Base-by-base conservation (phyloP, 148 eudicot genomes). In the Rhododendron mucronatum region DNA sequence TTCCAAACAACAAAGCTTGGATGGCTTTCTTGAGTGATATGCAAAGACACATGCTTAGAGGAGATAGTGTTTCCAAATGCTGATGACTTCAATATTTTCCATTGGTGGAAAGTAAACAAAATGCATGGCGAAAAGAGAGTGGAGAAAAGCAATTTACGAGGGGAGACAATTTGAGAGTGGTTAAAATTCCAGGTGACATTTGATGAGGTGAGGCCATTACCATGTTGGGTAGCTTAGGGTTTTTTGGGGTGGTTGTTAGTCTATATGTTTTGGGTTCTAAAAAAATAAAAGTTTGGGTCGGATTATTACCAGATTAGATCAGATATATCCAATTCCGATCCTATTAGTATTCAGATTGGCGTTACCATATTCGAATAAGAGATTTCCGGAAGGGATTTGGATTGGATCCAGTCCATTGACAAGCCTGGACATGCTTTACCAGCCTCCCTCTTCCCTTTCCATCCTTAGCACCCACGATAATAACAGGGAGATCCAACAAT, bases 381-480 rank as follows among this genome's bases (percentile, higher is more conserved):
- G 1, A 11, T 51, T 11, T 51, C 16, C 55, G 0, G 3, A 51
- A 11, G 9, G 63, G 65, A 59, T 59, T 57, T 18, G 8, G 63
- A 57, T 59, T 1, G n/a, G 23, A 59, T 59, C 23, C 1, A 1
- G 23, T 59, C 61, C 20, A 55, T 55, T 55, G n/a, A 59, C 65
- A 59, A 20, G 9, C 65, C 9, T 59, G 5, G 55, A 80, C 55
- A 51, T n/a, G 4, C 73, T 84, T 93, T 41, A 96, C 99, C 99
- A 94, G 99, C 41, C 99, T 93, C 88, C 99, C 99, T 95, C 99
- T 93, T 90, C 99, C 99, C 91, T 97, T 96, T 78, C 99, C 98
- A 87, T 96, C 99, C 92, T 96, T 96, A 20, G 98, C 98, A 91
- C 98, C 98, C 88, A 95, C 99, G 83, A 97, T 97, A 86, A 95